These are phyloP conservation scores for Petunia hybrid DNA, from an alignment of 305 asterid species.

Conservation along the genomic window DNA sequence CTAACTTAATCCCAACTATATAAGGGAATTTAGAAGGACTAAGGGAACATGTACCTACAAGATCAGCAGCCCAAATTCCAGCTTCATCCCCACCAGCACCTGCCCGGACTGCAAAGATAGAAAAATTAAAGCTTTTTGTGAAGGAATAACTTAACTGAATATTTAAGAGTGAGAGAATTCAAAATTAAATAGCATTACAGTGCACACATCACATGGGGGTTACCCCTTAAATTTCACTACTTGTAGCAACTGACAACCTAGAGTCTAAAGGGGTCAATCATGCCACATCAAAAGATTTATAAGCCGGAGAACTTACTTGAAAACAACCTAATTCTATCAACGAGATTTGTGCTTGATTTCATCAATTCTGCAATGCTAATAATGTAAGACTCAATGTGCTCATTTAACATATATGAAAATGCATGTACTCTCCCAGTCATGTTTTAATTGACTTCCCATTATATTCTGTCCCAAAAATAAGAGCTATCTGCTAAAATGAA, in stretches of 20 bases:
- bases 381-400: neutral
- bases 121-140: neutral
- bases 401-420: neutral
- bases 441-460: neutral
- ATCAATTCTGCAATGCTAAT: neutral
- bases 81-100: slow-evolving; percentile 99
- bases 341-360: neutral
- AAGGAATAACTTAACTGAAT: neutral
- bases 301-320: neutral
- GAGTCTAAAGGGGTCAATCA: neutral
- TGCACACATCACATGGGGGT: neutral
- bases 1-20: neutral
- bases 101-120: slow-evolving; percentile 78
- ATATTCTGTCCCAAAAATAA: neutral
- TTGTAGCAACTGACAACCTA: slow-evolving; percentile 16
- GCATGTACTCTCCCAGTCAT: neutral
- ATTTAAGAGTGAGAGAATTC: slow-evolving; percentile 1
- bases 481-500: neutral
- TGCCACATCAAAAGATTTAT: slow-evolving; percentile 8
- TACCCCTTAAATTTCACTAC: slow-evolving; percentile 9
- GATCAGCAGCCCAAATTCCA: slow-evolving; percentile 99
- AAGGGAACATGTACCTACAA: slow-evolving; percentile 88
- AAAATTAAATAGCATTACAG: neutral
- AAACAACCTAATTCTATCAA: neutral
- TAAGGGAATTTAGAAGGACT: slow-evolving; percentile 39